phyloP scores from a whole-genome alignment of 805 yeast genomes.

The Candida succiphila region DNA sequence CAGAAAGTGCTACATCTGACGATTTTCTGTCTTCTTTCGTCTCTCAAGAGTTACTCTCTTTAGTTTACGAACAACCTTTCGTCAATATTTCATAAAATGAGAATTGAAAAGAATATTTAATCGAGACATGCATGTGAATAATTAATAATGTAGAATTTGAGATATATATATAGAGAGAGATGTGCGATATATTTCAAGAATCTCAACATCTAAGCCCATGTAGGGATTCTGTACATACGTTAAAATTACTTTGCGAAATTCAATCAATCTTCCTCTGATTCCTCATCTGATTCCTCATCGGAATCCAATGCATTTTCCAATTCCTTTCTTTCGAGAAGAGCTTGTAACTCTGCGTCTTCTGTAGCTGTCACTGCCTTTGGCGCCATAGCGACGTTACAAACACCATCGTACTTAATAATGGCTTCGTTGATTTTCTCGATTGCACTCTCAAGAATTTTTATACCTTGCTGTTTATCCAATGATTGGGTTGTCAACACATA shows the following conservation, averaged over 20 bases:
- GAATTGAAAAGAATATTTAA: too few species aligned
- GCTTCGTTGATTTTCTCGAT: constrained; percentile 64
- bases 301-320: constrained; percentile 79
- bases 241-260: not conserved
- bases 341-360: constrained; percentile 96
- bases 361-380: constrained; percentile 98
- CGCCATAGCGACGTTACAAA: constrained; percentile 89
- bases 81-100: too few species aligned
- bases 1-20: not conserved
- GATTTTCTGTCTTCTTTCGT: too few species aligned
- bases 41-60: not conserved
- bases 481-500: constrained; percentile 91
- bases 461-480: constrained; percentile 83
- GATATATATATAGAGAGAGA: too few species aligned
- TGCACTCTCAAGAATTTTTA: constrained; percentile 68
- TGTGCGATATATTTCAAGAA: too few species aligned
- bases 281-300: constrained; percentile 46
- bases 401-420: constrained; percentile 71
- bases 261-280: constrained; percentile 14
- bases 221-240: not conserved
- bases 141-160: too few species aligned
- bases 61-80: not conserved
- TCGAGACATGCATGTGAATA: too few species aligned
- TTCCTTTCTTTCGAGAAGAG: constrained; percentile 88
- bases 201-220: not conserved